Evolutionary conservation across 306 rosid genomes (phyloP), one percentile per base, ranked within the genome.

Genomic region (Oemleria cerasiformis): DNA sequence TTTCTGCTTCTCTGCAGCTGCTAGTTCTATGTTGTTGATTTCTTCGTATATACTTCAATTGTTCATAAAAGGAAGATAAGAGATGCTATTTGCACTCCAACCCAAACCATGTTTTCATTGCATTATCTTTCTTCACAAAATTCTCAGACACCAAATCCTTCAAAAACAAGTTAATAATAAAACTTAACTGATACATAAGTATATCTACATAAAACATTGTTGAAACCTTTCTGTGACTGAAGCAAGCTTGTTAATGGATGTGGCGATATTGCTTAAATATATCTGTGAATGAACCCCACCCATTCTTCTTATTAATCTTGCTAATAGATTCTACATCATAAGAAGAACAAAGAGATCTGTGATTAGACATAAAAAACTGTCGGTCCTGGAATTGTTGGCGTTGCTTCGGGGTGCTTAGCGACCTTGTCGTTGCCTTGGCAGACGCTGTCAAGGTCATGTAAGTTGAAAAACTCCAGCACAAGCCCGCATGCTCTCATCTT

Each of bases 371-470:
- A 1, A 78, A 76, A 9, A 64, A 63, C 0, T 65, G 81, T 44
- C 79, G 53, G 60, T 85, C 90, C 39, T 79, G 54, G 58, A 71
- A 84, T 42, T 78, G 79, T 57, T 79, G 74, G 68, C 95, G 80
- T 75, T 82, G 90, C 81, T 78, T 85, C 41, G 95, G 92, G 43
- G 88, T 86, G 75, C 95, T 90, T 76, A 79, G 80, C 36, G 96
- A 85, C 70, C 92, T 83, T 19, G 81, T 83, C 76, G 84, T 90
- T 39, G 84, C 95, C 79, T 76, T 85, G 42, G 84, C 85, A 14
- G 95, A 90, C 67, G 86, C 87, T 21, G 91, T 82, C 21, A 77
- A 75, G 25, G 86, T 80, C 95, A 83, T 79, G 77, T 74, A 81
- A n/a, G n/a, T n/a, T n/a, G n/a, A n/a, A n/a, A n/a, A n/a, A n/a